Evolutionary conservation across 441 rosid species (phyloP).

Genomic region (Flueggea neowawraea): DNA sequence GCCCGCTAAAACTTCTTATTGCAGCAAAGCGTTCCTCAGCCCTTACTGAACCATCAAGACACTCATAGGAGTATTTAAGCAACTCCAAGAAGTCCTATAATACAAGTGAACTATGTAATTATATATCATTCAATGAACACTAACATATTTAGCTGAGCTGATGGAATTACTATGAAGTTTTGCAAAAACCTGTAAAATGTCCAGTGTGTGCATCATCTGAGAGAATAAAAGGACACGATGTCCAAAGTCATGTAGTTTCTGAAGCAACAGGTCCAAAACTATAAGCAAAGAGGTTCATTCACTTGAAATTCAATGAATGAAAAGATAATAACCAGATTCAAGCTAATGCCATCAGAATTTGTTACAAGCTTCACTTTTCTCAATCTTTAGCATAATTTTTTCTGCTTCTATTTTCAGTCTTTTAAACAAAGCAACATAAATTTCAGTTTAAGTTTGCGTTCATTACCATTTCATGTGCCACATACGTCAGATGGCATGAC

Average conservation of each 20-base stretch:
- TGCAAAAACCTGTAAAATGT: slow-evolving; percentile 72
- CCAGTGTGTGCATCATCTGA: slow-evolving; percentile 92
- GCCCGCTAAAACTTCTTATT: slow-evolving; percentile 73
- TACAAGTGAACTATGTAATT: slow-evolving; percentile 8
- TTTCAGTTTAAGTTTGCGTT: too few species aligned
- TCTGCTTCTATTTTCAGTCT: too few species aligned
- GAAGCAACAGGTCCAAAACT: slow-evolving; percentile 68
- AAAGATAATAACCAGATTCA: too few species aligned
- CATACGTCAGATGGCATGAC: slow-evolving; percentile 4
- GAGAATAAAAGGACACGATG: slow-evolving; percentile 92
- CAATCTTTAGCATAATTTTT: too few species aligned
- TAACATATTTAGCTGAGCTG: slow-evolving; percentile 2
- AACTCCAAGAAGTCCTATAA: slow-evolving; percentile 84
- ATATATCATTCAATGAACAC: background rate
- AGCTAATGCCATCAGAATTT: too few species aligned
- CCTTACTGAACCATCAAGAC: slow-evolving; percentile 95
- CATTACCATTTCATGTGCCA: slow-evolving; percentile 1
- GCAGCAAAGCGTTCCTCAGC: slow-evolving; percentile 97
- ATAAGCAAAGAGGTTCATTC: slow-evolving; percentile 25
- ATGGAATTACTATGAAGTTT: slow-evolving; percentile 9
- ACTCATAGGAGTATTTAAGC: slow-evolving; percentile 76
- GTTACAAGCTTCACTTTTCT: too few species aligned
- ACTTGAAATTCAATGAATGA: background rate
- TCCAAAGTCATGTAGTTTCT: slow-evolving; percentile 57
- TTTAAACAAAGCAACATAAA: too few species aligned